phyloP scores from a whole-genome alignment of 1,139 yeast species.

The Debaryomyces robertsiae region DNA sequence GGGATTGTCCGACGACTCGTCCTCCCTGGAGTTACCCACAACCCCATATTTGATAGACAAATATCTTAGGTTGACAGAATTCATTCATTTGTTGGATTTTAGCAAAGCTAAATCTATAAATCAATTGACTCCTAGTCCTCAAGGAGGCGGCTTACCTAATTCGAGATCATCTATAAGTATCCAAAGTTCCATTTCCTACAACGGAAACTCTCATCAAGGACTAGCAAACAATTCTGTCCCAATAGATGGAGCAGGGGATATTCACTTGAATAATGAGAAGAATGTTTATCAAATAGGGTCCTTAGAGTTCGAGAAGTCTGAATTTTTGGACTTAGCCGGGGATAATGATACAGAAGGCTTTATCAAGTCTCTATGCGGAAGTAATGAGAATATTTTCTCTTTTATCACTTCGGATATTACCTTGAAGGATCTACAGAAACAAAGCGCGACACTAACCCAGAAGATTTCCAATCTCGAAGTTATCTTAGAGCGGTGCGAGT shows the following conservation, averaged over 20 bases:
- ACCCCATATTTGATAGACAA: conserved; percentile 72
- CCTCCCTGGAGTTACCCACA: conserved; percentile 61
- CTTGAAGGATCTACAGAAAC: conserved; percentile 49
- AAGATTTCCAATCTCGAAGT: conserved; percentile 39
- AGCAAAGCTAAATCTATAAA: conserved; percentile 9
- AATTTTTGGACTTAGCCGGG: conserved; percentile 48
- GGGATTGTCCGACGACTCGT: conserved; percentile 46
- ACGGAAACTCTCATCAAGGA: background rate
- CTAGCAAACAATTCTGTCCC: background rate
- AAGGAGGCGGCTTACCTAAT: conserved; percentile 3
- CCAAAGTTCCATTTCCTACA: conserved; percentile 10
- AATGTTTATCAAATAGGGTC: conserved; percentile 57
- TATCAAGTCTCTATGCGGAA: conserved; percentile 48
- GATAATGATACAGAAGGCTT: conserved; percentile 55
- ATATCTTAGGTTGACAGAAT: conserved; percentile 60
- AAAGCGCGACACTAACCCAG: conserved; percentile 41
- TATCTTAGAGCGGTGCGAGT: conserved; percentile 41
- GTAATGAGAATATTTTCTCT: conserved; percentile 48
- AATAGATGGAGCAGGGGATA: conserved; percentile 15
- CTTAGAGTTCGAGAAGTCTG: conserved; percentile 55
- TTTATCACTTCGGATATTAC: conserved; percentile 50
- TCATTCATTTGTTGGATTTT: conserved; percentile 47
- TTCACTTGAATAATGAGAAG: conserved; percentile 22
- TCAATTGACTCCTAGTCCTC: conserved; percentile 4
- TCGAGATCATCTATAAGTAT: conserved; percentile 12